Evolutionary conservation across 2,329 filamentous ascomycete genomes (phyloP).

Genomic region (Penicillium vulpinum): DNA sequence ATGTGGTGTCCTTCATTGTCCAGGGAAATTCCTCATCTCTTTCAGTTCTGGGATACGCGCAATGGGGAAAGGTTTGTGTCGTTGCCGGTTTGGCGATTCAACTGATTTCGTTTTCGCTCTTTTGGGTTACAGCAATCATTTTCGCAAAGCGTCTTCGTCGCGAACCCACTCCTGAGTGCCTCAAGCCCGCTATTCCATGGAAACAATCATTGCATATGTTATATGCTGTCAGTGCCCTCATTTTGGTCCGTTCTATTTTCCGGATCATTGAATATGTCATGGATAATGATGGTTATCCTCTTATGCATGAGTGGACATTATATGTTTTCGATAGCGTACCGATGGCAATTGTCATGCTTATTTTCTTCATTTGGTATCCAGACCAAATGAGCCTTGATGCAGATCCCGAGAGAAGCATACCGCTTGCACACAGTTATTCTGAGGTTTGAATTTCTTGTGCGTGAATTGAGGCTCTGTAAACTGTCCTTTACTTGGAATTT

Average conservation of each 20-base stretch:
- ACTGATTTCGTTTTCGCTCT: conserved; percentile 29
- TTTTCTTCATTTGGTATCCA: conserved; percentile 19
- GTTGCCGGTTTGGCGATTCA: conserved; percentile 30
- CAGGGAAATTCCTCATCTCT: conserved; percentile 34
- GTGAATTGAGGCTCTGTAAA: background rate
- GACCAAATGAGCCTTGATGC: background rate
- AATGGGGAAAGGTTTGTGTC: conserved; percentile 15
- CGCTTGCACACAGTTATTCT: background rate
- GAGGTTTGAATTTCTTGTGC: background rate
- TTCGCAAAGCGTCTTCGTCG: conserved; percentile 25
- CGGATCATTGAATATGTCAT: conserved; percentile 52
- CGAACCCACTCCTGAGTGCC: conserved; percentile 7
- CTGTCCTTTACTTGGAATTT: background rate
- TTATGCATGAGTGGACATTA: conserved; percentile 45
- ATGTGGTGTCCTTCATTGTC: conserved; percentile 51
- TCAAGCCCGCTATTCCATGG: conserved; percentile 11
- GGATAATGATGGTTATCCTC: conserved; percentile 44
- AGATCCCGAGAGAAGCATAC: background rate
- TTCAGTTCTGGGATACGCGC: conserved; percentile 22
- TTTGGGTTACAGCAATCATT: conserved; percentile 22
- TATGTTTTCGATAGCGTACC: conserved; percentile 48
- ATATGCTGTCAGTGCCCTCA: conserved; percentile 30
- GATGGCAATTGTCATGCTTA: conserved; percentile 34
- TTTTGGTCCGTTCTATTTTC: conserved; percentile 49
- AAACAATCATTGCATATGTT: conserved; percentile 20